Conservation (phyloP, 768 basidiomycete species). For the Mycena indigotica region DNA sequence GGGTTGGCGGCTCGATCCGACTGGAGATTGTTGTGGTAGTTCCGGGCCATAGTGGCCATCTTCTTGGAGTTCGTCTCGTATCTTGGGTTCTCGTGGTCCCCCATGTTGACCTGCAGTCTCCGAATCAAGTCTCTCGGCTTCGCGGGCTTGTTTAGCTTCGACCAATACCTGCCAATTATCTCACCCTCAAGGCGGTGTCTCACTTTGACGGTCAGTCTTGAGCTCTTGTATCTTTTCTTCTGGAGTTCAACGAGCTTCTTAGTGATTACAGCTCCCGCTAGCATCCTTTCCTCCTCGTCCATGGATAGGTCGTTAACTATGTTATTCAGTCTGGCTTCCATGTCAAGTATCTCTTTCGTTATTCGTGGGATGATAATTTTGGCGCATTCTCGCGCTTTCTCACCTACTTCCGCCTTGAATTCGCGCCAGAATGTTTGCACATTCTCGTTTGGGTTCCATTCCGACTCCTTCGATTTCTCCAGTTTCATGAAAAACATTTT, state of each 20-base stretch:
- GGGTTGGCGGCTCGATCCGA: neutral
- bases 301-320: neutral
- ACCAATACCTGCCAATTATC: neutral
- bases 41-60: neutral
- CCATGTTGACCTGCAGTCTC: neutral
- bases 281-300: neutral
- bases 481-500: too few relatives aligned
- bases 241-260: neutral
- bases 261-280: neutral
- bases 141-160: neutral
- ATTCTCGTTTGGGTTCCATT: neutral
- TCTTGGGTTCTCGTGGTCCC: neutral
- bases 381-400: neutral
- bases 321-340: neutral
- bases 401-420: neutral
- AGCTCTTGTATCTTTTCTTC: neutral
- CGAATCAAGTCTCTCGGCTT: neutral
- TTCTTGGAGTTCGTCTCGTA: conserved; percentile 1
- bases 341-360: neutral
- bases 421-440: neutral
- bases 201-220: neutral
- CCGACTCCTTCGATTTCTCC: too few relatives aligned
- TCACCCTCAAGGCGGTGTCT: neutral
- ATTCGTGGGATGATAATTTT: neutral
- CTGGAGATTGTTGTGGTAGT: conserved; percentile 3